Base-by-base conservation (phyloP, 768 basidiomycete genomes). In the Trametes maxima region DNA sequence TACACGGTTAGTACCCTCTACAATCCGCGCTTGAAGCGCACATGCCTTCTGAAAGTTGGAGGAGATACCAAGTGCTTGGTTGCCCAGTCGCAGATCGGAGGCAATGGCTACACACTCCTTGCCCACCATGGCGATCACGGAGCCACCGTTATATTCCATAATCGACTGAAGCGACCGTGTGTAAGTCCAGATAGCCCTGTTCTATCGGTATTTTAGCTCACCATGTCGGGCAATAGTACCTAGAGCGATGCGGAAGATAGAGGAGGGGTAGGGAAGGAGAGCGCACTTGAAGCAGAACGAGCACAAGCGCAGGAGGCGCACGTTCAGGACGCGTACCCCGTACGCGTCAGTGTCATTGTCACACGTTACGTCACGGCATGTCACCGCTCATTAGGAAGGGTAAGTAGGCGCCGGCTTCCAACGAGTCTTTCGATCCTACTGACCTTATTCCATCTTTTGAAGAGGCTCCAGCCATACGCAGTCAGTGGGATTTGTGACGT, bases 81-180 rank as follows among this genome's bases (percentile, higher is more conserved):
- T 91, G 61, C 97, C 97, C 56, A 98, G 79, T 64, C 96, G 86
- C 67, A 96, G 72, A 78, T 99, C 97, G 55, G 90, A 94, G 25
- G 96, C 97, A 77, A 98, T 98, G 54, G 97, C 97, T 51, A 99
- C 97, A 75, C 97, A 99, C 68, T 94, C 90, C 78, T 98, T 98
- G 65, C 97, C 97, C 61, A 90, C 90, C 97, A 99, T 99, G 80
- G 97, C 97, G 76, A 99, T 84, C 69, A 96, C 93, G 78, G 95
- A 97, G 78, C 97, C 97, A 80, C 95, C 95, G 82, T 97, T 98
- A 64, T 88, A 81, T 76, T 93, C 84, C 91, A 96, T 90, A 68
- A 90, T 87, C 72, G 92, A 94, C 92, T 94, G 64, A 3, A 1
- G 28, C 33, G 6, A 1, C 0, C 11, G 5, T 35, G 19, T 2